These are phyloP conservation scores for Elongisporangium undulatum DNA, from an alignment of 352 stramenopile genomes.

Conservation along the genomic window DNA sequence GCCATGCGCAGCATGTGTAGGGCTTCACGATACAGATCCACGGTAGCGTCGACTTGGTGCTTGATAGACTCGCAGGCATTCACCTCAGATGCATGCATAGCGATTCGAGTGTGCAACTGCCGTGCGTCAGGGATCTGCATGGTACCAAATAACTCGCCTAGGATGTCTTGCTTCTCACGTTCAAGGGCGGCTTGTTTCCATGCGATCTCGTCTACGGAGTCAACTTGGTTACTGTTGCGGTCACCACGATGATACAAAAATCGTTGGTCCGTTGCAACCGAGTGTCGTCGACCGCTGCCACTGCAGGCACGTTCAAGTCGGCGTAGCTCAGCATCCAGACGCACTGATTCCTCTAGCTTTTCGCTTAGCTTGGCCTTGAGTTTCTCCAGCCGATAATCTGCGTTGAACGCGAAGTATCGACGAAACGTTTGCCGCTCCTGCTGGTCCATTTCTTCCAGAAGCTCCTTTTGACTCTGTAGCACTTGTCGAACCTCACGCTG, in stretches of 20 bases:
- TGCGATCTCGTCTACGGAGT: slow-evolving; percentile 20
- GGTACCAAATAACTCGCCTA: slow-evolving; percentile 37
- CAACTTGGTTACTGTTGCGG: slow-evolving; percentile 9
- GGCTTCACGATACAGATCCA: slow-evolving; percentile 51
- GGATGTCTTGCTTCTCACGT: slow-evolving; percentile 53
- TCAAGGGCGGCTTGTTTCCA: slow-evolving; percentile 38
- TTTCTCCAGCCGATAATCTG: slow-evolving; percentile 38
- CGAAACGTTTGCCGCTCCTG: slow-evolving; percentile 49
- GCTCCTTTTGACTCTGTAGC: slow-evolving; percentile 50
- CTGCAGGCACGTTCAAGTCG: slow-evolving; percentile 52
- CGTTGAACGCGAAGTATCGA: slow-evolving; percentile 52
- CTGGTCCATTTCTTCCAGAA: slow-evolving; percentile 66
- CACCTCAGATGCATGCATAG: slow-evolving; percentile 67
- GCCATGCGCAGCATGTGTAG: slow-evolving; percentile 63
- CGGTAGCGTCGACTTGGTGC: slow-evolving; percentile 59
- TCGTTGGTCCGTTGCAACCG: slow-evolving; percentile 8
- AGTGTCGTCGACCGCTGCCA: slow-evolving; percentile 36
- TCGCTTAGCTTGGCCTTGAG: slow-evolving; percentile 55
- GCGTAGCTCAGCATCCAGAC: slow-evolving; percentile 46
- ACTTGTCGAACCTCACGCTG: slow-evolving; percentile 35
- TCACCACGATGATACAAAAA: slow-evolving; percentile 5
- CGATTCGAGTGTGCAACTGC: slow-evolving; percentile 69
- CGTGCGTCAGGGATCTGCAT: slow-evolving; percentile 45
- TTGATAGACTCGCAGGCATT: slow-evolving; percentile 65
- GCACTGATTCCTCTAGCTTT: slow-evolving; percentile 47